phyloP scores from a whole-genome alignment of 768 basidiomycete species.

The Lactarius trivialis region DNA sequence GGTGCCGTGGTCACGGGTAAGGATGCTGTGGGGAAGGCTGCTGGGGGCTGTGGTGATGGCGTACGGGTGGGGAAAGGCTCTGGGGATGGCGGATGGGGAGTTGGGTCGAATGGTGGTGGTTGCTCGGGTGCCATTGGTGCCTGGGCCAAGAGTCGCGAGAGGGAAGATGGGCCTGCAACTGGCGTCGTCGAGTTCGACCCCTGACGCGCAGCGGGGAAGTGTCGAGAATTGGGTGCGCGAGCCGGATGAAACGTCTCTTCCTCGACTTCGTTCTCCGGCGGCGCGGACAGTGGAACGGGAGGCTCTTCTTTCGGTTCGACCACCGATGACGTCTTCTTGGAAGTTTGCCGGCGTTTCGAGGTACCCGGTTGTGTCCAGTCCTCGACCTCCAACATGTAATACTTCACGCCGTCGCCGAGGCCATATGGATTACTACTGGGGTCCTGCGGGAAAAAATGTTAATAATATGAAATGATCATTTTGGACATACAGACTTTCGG shows the following conservation, averaged over 20 bases:
- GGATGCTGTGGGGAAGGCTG: not conserved
- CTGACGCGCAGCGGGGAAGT: constrained; percentile 51
- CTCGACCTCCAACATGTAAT: constrained; percentile 90
- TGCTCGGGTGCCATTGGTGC: constrained; percentile 42
- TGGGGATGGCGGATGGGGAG: constrained; percentile 9
- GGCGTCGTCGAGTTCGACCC: constrained; percentile 69
- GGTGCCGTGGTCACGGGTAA: not conserved
- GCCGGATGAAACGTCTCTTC: constrained; percentile 64
- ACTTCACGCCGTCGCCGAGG: constrained; percentile 83
- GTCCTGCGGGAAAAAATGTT: constrained; percentile 43
- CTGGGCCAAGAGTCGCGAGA: constrained; percentile 74
- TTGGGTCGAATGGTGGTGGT: constrained; percentile 24
- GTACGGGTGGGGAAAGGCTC: constrained; percentile 24
- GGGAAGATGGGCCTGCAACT: constrained; percentile 65
- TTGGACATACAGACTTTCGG: constrained; percentile 47
- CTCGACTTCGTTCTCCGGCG: constrained; percentile 65
- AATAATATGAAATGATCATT: not conserved
- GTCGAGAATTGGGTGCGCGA: constrained; percentile 58
- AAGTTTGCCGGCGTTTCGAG: constrained; percentile 51
- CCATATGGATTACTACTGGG: constrained; percentile 84
- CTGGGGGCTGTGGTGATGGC: constrained; percentile 27
- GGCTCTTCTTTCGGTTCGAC: constrained; percentile 35
- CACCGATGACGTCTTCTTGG: constrained; percentile 39
- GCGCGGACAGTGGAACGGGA: constrained; percentile 49
- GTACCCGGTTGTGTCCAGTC: constrained; percentile 79